phyloP scores from a whole-genome alignment of 2,329 filamentous ascomycete genomes.

The Pseudocercospora macadamiae region DNA sequence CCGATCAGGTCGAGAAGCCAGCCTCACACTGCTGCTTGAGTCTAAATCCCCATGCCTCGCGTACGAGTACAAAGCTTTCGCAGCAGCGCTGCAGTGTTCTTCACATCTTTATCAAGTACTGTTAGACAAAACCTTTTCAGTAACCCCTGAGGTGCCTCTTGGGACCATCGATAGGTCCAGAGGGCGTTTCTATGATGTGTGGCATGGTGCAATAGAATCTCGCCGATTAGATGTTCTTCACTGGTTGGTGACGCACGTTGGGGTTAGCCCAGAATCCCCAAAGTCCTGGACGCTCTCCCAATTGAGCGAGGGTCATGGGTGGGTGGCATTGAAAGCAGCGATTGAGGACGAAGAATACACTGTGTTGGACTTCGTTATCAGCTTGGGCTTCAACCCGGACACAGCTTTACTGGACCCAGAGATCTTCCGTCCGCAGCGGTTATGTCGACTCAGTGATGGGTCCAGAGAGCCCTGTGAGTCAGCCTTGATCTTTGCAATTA shows the following conservation, averaged over 20 bases:
- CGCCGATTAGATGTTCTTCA: no score
- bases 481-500: background rate
- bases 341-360: no score
- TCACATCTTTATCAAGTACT: background rate
- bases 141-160: background rate
- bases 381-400: background rate
- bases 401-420: no score
- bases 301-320: no score
- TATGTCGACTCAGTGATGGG: background rate
- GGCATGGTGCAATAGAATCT: no score
- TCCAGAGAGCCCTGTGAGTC: background rate
- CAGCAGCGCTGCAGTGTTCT: background rate
- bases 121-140: background rate
- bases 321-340: no score
- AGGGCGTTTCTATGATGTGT: background rate
- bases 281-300: no score
- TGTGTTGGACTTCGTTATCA: background rate
- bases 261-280: no score
- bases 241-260: no score
- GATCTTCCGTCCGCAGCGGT: background rate
- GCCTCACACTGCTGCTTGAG: background rate
- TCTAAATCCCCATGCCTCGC: background rate
- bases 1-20: background rate
- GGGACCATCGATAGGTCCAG: no score
- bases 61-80: background rate